A percentile compares a stretch with the other conserved stretches of the same genome.
These are phyloP conservation scores for Coemansia sp. DNA, from an alignment of 192 early-diverging fungal genomes.

Conservation along the genomic window DNA sequence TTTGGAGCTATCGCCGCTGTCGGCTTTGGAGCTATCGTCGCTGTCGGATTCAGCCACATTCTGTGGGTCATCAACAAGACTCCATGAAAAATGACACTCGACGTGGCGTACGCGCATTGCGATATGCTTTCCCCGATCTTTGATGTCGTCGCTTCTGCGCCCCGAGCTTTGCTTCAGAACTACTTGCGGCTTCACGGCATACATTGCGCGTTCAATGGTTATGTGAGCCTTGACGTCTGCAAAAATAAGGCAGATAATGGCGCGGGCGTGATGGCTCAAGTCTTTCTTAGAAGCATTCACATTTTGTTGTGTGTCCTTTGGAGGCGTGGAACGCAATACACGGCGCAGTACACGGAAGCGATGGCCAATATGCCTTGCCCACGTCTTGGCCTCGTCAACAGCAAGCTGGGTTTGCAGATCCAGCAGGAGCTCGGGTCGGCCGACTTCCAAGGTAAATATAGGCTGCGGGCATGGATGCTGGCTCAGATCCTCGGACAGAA, in stretches of 20 bases:
- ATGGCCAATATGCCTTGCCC: conserved; percentile 18
- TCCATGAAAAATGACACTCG: conserved; percentile 46
- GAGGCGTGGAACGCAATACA: neutral
- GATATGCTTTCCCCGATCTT: conserved; percentile 11
- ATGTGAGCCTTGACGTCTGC: conserved; percentile 46
- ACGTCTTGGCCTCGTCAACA: conserved; percentile 35
- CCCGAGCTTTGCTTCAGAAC: conserved; percentile 1
- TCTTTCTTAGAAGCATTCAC: neutral
- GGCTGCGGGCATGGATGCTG: conserved; percentile 47
- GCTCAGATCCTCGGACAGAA: conserved; percentile 50
- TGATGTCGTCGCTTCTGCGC: neutral
- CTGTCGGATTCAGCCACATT: neutral
- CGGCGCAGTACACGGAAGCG: conserved; percentile 27
- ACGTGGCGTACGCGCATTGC: conserved; percentile 36
- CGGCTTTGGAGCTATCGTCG: neutral
- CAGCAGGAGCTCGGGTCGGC: conserved; percentile 39
- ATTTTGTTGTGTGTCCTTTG: conserved; percentile 1
- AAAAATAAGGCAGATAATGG: conserved; percentile 40
- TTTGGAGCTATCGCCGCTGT: neutral
- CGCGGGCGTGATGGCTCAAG: conserved; percentile 22
- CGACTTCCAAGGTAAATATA: conserved; percentile 33
- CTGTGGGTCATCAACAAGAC: conserved; percentile 8
- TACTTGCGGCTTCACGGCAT: conserved; percentile 39
- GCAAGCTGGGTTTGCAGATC: conserved; percentile 48
- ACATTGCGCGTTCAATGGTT: conserved; percentile 41